Conservation (phyloP, 2,329 filamentous ascomycete genomes). For the Talaromyces sp. region DNA sequence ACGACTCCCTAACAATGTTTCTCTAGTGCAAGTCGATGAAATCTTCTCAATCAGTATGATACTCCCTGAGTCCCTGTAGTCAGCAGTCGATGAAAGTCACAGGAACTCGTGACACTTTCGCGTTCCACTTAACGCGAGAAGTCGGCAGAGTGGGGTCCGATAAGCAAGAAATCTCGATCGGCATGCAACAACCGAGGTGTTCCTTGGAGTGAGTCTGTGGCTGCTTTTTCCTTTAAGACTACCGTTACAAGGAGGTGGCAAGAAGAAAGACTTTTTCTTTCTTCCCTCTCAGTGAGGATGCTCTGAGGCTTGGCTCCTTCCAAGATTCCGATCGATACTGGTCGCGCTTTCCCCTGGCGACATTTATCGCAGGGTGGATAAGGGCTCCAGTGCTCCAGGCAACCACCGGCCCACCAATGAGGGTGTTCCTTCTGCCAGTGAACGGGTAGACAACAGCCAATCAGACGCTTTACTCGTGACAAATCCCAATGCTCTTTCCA, state of each 20-base stretch:
- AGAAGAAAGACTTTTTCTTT: neutral
- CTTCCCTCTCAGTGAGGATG: neutral
- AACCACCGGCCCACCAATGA: conserved; percentile 5
- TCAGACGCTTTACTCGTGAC: neutral
- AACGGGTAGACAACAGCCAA: neutral
- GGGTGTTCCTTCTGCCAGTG: neutral
- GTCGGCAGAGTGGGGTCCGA: neutral
- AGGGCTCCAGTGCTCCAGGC: conserved; percentile 12
- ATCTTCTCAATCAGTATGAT: neutral
- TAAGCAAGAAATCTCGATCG: neutral
- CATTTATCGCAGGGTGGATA: conserved; percentile 4
- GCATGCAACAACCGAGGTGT: neutral
- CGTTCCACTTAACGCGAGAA: conserved; percentile 40
- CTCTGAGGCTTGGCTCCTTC: neutral
- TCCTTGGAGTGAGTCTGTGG: neutral
- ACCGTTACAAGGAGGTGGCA: conserved; percentile 3
- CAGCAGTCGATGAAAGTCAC: conserved; percentile 23
- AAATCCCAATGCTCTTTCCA: neutral
- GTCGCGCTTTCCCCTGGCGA: conserved; percentile 7
- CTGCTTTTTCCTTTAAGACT: neutral
- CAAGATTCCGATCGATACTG: neutral
- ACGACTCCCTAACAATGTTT: neutral
- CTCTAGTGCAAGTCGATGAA: neutral
- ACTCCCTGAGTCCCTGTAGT: neutral
- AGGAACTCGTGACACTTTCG: conserved; percentile 35